Conservation (phyloP, 108 stramenopile genomes). For the Craspedostauros australis region DNA sequence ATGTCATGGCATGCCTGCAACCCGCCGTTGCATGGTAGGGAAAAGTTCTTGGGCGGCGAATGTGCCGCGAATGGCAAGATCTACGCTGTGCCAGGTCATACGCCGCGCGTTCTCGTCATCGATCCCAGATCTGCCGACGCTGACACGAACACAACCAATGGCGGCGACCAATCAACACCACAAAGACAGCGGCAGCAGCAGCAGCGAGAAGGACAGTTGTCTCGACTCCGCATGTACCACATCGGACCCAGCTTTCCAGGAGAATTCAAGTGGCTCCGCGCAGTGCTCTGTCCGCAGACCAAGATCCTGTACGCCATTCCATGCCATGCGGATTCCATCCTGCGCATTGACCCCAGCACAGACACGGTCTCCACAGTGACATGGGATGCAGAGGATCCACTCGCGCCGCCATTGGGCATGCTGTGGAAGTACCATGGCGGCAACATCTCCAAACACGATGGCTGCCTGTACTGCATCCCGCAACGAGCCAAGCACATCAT, state of each 20-base stretch:
- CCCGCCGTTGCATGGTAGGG: too few species aligned
- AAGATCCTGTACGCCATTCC: constrained; percentile 61
- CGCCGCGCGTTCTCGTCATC: not conserved
- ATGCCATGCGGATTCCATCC: constrained; percentile 55
- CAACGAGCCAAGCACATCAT: constrained; percentile 49
- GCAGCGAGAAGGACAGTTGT: too few species aligned
- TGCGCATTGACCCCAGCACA: constrained; percentile 45
- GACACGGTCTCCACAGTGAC: constrained; percentile 34
- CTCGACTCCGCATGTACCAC: too few species aligned
- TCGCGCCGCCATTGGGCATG: too few species aligned
- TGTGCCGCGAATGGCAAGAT: constrained; percentile 44
- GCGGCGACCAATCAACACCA: constrained; percentile 33
- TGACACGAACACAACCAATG: not conserved
- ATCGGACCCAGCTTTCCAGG: constrained; percentile 46
- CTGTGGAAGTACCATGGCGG: constrained; percentile 78
- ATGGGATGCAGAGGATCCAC: too few species aligned
- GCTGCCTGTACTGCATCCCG: constrained; percentile 68
- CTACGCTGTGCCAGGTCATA: constrained; percentile 67
- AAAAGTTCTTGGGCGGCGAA: constrained; percentile 65
- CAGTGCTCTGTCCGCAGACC: constrained; percentile 29
- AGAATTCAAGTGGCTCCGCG: constrained; percentile 73
- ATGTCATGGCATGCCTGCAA: too few species aligned
- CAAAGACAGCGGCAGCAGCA: too few species aligned
- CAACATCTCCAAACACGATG: constrained; percentile 40
- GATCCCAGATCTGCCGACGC: not conserved